phyloP scores from a whole-genome alignment of 1,284 basidiomycete genomes.

The Baeospora myosura region DNA sequence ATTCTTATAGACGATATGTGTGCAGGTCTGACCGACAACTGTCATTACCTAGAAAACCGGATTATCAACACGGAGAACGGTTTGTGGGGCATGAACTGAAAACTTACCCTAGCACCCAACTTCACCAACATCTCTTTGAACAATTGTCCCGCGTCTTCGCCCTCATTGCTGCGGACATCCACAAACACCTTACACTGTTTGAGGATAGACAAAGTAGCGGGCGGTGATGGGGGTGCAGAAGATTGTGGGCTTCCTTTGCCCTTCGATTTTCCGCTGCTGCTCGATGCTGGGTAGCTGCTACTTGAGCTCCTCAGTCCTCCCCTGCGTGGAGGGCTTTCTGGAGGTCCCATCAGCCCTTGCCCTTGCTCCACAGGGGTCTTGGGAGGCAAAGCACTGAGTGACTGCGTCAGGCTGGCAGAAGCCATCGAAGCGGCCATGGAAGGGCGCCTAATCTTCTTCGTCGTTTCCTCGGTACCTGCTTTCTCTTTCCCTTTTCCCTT shows the following conservation, averaged over 20 bases:
- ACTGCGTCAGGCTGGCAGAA: constrained; percentile 49
- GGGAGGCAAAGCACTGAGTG: constrained; percentile 38
- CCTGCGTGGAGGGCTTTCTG: constrained; percentile 31
- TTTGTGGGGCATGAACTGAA: neutral
- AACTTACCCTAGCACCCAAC: constrained; percentile 77
- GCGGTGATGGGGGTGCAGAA: constrained; percentile 8
- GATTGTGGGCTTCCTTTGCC: neutral
- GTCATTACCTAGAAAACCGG: constrained; percentile 40
- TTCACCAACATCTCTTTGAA: constrained; percentile 80
- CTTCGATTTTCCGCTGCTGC: constrained; percentile 15
- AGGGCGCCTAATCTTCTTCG: constrained; percentile 27
- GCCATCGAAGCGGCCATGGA: constrained; percentile 54
- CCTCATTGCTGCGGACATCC: constrained; percentile 82
- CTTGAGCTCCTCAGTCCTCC: constrained; percentile 34
- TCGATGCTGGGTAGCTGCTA: constrained; percentile 30
- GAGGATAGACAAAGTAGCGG: constrained; percentile 41
- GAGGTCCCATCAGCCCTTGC: constrained; percentile 30
- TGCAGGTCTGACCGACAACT: constrained; percentile 70
- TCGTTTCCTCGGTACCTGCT: constrained; percentile 23
- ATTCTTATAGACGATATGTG: constrained; percentile 89
- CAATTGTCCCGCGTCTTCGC: constrained; percentile 76
- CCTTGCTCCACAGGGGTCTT: constrained; percentile 24
- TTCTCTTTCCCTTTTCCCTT: constrained; percentile 27
- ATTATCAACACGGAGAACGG: neutral
- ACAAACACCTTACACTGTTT: constrained; percentile 82